A percentile compares a stretch with the other conserved stretches of the same genome.
These are phyloP conservation scores for Collariella sp. DNA, from an alignment of 495 filamentous ascomycete genomes.

Conservation along the genomic window DNA sequence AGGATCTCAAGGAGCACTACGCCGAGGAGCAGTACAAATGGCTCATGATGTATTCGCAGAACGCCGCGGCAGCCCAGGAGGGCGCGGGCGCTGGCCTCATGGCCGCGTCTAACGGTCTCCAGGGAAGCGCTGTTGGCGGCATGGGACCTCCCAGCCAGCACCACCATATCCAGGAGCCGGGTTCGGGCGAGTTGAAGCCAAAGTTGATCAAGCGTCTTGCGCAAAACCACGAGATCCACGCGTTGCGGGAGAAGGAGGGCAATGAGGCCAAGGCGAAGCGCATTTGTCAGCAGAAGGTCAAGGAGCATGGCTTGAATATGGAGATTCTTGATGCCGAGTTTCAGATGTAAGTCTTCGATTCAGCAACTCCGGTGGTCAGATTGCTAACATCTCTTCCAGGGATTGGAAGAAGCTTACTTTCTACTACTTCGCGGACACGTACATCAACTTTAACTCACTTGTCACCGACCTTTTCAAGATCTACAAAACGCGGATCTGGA, in stretches of 20 bases:
- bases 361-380: slow-evolving; percentile 50
- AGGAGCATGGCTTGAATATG: slow-evolving; percentile 91
- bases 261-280: slow-evolving; percentile 96
- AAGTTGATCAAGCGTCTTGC: slow-evolving; percentile 94
- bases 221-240: slow-evolving; percentile 78
- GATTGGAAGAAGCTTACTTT: slow-evolving; percentile 98
- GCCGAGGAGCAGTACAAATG: slow-evolving; percentile 91
- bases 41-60: slow-evolving; percentile 94
- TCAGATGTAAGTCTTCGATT: slow-evolving; percentile 66
- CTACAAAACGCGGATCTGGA: slow-evolving; percentile 98
- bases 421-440: slow-evolving; percentile 95
- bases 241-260: slow-evolving; percentile 87
- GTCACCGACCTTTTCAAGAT: slow-evolving; percentile 98
- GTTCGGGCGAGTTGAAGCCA: slow-evolving; percentile 70
- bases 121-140: slow-evolving; percentile 61
- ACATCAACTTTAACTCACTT: slow-evolving; percentile 97
- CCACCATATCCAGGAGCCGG: slow-evolving; percentile 67
- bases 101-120: slow-evolving; percentile 49
- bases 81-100: slow-evolving; percentile 46
- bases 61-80: slow-evolving; percentile 52
- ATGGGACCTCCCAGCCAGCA: slow-evolving; percentile 58
- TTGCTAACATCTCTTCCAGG: slow-evolving; percentile 40
- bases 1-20: slow-evolving; percentile 78
- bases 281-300: slow-evolving; percentile 90
- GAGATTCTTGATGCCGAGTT: slow-evolving; percentile 99